Percentiles rank a stretch among this genome's conserved stretches.
Conservation (phyloP, 305 asterid species). For the Fraxinus baroniana region DNA sequence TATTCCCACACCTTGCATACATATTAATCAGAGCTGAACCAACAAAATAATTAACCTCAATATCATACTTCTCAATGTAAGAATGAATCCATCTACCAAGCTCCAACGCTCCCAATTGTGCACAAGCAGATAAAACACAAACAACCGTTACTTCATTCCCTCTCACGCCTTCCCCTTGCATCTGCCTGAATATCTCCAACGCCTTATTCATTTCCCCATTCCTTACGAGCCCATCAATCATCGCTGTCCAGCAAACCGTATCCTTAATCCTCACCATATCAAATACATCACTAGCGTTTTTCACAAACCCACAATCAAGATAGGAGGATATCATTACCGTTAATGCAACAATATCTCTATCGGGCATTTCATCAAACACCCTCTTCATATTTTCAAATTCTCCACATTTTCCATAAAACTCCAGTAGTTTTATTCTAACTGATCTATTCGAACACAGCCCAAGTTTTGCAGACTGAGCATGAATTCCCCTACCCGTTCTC, state of each 20-base stretch:
- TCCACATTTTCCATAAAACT: constrained; percentile 46
- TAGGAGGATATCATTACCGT: constrained; percentile 48
- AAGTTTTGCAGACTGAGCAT: constrained; percentile 44
- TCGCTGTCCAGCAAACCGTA: constrained; percentile 54
- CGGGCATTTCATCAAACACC: constrained; percentile 57
- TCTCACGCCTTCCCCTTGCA: constrained; percentile 46
- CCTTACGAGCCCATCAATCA: constrained; percentile 56
- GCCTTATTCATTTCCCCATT: constrained; percentile 51
- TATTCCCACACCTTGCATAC: constrained; percentile 54
- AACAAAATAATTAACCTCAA: constrained; percentile 43
- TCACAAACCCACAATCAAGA: constrained; percentile 33
- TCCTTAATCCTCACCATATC: constrained; percentile 31
- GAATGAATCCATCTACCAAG: constrained; percentile 61
- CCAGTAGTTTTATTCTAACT: constrained; percentile 41
- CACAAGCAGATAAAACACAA: constrained; percentile 54
- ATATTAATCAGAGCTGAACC: constrained; percentile 56
- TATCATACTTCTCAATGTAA: constrained; percentile 29
- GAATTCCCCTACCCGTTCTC: constrained; percentile 38
- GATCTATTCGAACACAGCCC: constrained; percentile 39
- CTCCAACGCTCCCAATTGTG: constrained; percentile 53
- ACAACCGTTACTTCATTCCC: constrained; percentile 52
- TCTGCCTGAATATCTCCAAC: constrained; percentile 45
- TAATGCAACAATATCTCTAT: constrained; percentile 43
- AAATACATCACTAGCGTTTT: constrained; percentile 36
- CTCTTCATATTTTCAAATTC: constrained; percentile 37